Evolutionary conservation across 148 eudicot species (phyloP).

Genomic region (Vaccinium darrowii): DNA sequence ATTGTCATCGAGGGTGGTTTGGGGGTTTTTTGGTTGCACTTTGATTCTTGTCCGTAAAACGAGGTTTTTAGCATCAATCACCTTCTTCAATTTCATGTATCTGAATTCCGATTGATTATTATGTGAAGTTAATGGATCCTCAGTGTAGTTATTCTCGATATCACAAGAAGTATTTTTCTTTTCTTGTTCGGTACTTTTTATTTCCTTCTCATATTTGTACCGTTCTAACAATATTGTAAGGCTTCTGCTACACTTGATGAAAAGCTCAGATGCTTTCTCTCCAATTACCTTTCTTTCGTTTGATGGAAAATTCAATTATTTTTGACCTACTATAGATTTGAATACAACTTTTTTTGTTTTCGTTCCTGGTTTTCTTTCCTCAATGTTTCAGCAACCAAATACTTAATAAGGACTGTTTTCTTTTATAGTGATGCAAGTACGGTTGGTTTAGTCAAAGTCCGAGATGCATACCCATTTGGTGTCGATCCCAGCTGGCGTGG

Average conservation of each 20-base stretch:
- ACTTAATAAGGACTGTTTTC: slow-evolving; percentile 12
- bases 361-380: neutral
- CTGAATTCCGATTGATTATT: neutral
- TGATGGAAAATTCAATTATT: neutral
- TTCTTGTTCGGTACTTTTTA: neutral
- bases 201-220: neutral
- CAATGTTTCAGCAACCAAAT: neutral
- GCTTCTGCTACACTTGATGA: neutral
- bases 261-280: neutral
- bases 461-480: slow-evolving; percentile 96
- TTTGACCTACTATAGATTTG: neutral
- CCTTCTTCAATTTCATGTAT: neutral
- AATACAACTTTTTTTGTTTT: neutral
- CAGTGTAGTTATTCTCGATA: neutral
- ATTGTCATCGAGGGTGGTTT: neutral
- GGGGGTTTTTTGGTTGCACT: neutral
- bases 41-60: neutral
- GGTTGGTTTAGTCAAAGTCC: slow-evolving; percentile 71
- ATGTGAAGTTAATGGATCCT: neutral
- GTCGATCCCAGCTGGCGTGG: slow-evolving; percentile 99
- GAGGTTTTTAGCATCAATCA: neutral
- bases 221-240: neutral
- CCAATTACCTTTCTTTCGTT: neutral
- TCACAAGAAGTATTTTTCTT: neutral
- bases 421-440: slow-evolving; percentile 69